Base-by-base conservation (phyloP, 2,329 filamentous ascomycete genomes). In the Trichoderma gracile region DNA sequence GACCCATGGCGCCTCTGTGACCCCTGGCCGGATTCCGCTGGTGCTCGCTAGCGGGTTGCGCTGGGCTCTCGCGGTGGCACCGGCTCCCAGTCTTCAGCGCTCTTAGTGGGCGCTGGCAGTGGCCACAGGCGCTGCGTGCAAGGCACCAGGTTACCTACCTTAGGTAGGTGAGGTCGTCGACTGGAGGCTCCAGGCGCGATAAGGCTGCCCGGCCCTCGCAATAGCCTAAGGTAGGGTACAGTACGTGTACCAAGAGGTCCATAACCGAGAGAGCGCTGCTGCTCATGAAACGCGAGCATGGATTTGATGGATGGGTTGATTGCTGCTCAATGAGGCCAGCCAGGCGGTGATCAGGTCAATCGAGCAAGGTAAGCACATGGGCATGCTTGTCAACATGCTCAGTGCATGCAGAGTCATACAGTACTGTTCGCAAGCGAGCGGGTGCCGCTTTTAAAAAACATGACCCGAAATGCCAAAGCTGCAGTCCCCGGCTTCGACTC, bases 1-100 rank as follows among this genome's bases (percentile, higher is more conserved):
- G 23, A 49, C 58, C 58, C 47, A 61, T 40, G 19, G 10, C 33
- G 17, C 33, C 58, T 52, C 47, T 53, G 47, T 61, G 42, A 33
- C 58, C 58, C 58, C 58, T 61, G 58, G 40, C 58, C n/a, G 25
- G 58, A 61, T 53, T 61, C 43, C 47, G 45, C 45, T 38, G 33
- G 33, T 12, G 33, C 33, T 52, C 54, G 58, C 58, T 53, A 53
- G 58, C 43, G 58, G 30, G 43, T 61, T 61, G 58, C 47, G 45
- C 56, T 42, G 57, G 58, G n/a, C 23, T 46, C 47, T 45, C 25
- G 38, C 25, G 21, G 58, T 61, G 58, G 58, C 40, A 61, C 58
- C 47, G 33, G 58, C 58, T 53, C 33, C 0, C 33, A 38, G 33
- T 54, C 58, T 62, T 62, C 49, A 62, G 58, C 49, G 21, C 30